phyloP scores from a whole-genome alignment of 495 filamentous ascomycete genomes.

The Lophiostoma macrostomum region DNA sequence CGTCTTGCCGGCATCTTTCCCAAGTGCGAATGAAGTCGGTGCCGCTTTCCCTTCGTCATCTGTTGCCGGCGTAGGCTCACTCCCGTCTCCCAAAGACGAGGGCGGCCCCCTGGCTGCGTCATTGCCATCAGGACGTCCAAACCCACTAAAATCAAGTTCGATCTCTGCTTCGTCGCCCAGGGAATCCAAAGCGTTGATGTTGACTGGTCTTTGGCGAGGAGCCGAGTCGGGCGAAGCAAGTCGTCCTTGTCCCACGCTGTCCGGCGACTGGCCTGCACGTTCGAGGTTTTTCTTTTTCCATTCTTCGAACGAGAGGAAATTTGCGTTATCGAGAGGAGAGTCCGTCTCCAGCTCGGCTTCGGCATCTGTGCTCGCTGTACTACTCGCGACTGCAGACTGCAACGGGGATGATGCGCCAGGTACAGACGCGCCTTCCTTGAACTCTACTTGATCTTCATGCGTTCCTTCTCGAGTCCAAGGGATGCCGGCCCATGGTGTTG shows the following conservation, averaged over 20 bases:
- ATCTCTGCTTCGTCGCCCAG: constrained; percentile 89
- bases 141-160: constrained; percentile 79
- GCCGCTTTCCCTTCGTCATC: constrained; percentile 45
- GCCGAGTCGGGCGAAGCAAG: constrained; percentile 42
- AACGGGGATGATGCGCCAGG: not conserved
- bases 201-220: constrained; percentile 49
- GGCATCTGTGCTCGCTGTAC: constrained; percentile 10
- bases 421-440: not conserved
- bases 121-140: constrained; percentile 41
- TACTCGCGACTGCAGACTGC: not conserved
- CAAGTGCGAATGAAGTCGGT: constrained; percentile 56
- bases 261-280: constrained; percentile 77
- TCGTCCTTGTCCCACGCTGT: constrained; percentile 59
- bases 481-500: constrained; percentile 6
- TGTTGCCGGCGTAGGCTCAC: constrained; percentile 8
- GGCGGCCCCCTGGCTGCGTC: not conserved
- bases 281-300: constrained; percentile 95
- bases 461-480: constrained; percentile 7
- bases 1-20: constrained; percentile 91
- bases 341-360: constrained; percentile 55
- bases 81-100: not conserved
- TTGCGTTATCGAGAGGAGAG: constrained; percentile 72
- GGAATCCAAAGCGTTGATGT: constrained; percentile 65
- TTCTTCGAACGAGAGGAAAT: constrained; percentile 96
- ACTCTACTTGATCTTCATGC: not conserved